phyloP scores from a whole-genome alignment of 2,329 filamentous ascomycete genomes.

The Daldinia sp. region DNA sequence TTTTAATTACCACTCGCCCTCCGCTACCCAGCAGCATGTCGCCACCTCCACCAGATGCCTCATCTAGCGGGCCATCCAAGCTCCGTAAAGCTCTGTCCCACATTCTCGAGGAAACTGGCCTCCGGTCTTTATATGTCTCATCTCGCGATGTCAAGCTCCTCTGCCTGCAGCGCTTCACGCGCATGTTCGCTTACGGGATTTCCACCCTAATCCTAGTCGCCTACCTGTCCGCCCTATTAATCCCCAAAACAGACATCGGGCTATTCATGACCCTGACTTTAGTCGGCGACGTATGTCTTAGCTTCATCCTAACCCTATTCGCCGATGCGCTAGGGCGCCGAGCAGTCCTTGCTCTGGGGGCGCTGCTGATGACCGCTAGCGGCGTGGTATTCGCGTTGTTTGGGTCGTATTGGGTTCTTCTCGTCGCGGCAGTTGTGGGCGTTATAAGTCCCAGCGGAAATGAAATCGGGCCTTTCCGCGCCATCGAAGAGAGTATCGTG shows the following conservation, averaged over 20 bases:
- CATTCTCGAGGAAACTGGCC: constrained; percentile 52
- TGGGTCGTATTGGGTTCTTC: constrained; percentile 65
- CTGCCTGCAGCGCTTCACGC: constrained; percentile 65
- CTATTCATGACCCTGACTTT: constrained; percentile 73
- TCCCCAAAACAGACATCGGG: constrained; percentile 62
- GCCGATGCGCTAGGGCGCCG: constrained; percentile 66
- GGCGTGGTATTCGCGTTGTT: constrained; percentile 63
- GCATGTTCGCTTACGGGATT: constrained; percentile 69
- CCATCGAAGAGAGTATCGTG: constrained; percentile 67
- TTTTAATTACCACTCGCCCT: not conserved
- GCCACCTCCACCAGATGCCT: not conserved
- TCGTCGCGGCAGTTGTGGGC: constrained; percentile 65
- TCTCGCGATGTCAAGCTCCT: constrained; percentile 64
- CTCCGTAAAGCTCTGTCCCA: not conserved
- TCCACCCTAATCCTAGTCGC: constrained; percentile 65
- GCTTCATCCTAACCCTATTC: constrained; percentile 65
- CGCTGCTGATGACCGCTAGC: constrained; percentile 62
- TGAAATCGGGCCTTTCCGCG: constrained; percentile 70
- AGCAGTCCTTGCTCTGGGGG: constrained; percentile 61
- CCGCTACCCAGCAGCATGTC: not conserved
- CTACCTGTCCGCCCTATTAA: constrained; percentile 60
- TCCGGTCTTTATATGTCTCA: constrained; percentile 53
- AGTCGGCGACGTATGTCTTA: constrained; percentile 66
- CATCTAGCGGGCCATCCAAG: not conserved
- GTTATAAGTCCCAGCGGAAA: constrained; percentile 71